These are phyloP conservation scores for Phascolomyces articulosus DNA, from an alignment of 371 early-diverging fungal species.

Conservation along the genomic window DNA sequence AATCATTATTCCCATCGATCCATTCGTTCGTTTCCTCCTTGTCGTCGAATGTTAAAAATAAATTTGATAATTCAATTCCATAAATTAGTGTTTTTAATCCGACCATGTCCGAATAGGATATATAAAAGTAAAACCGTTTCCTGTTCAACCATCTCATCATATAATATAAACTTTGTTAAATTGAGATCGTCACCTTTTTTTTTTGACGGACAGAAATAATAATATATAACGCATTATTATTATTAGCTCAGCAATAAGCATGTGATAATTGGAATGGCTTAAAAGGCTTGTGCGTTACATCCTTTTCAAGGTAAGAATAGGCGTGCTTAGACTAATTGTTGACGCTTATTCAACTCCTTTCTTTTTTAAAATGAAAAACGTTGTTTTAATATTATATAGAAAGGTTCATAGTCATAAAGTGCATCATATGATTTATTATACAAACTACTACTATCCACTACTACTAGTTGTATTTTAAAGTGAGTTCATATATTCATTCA, in stretches of 20 bases:
- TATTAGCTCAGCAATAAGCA: slow-evolving; percentile 7
- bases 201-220: background rate
- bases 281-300: slow-evolving; percentile 10
- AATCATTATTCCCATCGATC: too few species aligned
- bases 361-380: slow-evolving; percentile 3
- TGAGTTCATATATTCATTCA: too few species aligned
- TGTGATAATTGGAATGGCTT: slow-evolving; percentile 8
- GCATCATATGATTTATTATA: too few species aligned
- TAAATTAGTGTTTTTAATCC: background rate
- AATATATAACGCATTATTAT: background rate
- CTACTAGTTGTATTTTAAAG: too few species aligned
- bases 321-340: background rate
- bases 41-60: too few species aligned
- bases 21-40: too few species aligned
- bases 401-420: too few species aligned
- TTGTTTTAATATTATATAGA: too few species aligned
- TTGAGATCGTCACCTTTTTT: background rate
- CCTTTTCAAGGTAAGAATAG: slow-evolving; percentile 11
- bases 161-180: background rate
- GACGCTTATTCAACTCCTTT: slow-evolving; percentile 13
- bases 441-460: too few species aligned
- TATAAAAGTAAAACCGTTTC: background rate
- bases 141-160: background rate
- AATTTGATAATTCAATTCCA: too few species aligned
- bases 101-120: background rate